Conservation (phyloP, 371 early-diverging fungal species). For the Conidiobolus incongruus region DNA sequence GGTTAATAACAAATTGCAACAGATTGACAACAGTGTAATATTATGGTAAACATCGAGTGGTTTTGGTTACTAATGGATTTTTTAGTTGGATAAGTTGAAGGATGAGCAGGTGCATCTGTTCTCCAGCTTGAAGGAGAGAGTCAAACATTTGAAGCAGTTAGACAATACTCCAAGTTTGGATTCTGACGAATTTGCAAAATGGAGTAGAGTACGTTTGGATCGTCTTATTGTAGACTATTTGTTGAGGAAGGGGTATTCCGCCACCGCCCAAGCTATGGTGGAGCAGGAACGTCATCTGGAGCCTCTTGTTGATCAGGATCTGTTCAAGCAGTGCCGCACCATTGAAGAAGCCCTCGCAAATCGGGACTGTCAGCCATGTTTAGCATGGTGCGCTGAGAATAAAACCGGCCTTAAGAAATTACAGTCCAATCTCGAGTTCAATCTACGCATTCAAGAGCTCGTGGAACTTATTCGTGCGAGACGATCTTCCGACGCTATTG, state of each 20-base stretch:
- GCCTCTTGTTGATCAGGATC: conserved; percentile 71
- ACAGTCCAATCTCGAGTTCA: conserved; percentile 82
- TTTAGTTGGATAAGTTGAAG: too few relatives aligned
- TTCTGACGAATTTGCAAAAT: conserved; percentile 12
- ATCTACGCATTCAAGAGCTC: conserved; percentile 78
- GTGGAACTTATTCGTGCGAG: conserved; percentile 53
- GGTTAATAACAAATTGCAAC: too few relatives aligned
- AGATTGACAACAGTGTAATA: too few relatives aligned
- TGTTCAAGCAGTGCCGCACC: conserved; percentile 54
- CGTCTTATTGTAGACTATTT: conserved; percentile 82
- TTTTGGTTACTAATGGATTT: too few relatives aligned
- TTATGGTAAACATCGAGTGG: too few relatives aligned
- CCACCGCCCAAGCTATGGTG: conserved; percentile 50
- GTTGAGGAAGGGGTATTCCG: conserved; percentile 55
- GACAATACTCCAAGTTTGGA: neutral
- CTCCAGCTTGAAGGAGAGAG: too few relatives aligned
- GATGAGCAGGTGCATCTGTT: too few relatives aligned
- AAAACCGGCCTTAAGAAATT: conserved; percentile 56
- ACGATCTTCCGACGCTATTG: conserved; percentile 45
- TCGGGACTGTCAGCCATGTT: conserved; percentile 57
- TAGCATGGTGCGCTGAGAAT: conserved; percentile 88
- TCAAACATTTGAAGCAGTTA: neutral
- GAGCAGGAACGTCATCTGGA: too few relatives aligned
- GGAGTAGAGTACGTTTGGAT: conserved; percentile 63
- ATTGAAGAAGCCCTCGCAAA: conserved; percentile 52